Evolutionary conservation across 2,329 filamentous ascomycete species (phyloP), one percentile per base, ranked within the genome.

Genomic region (Fusarium sterilihyphosum): DNA sequence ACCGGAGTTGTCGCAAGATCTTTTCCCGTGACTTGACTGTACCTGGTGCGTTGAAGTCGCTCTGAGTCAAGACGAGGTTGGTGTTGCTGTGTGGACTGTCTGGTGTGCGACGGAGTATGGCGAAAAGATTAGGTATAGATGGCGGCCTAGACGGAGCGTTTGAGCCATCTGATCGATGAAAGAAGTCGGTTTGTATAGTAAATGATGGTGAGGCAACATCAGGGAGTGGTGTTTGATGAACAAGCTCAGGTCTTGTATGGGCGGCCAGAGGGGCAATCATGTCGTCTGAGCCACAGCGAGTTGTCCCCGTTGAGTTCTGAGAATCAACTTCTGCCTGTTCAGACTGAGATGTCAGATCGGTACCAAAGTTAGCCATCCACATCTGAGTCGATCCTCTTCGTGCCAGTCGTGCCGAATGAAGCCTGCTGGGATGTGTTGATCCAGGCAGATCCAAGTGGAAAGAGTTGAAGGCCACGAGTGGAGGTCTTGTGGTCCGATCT

Each of bases 1-100:
- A 88, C 38, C 92, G 89, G 5, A 95, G 86, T 77, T 95, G 92
- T 16, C 91, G 88, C 50, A 89, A 87, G 67, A 93, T 91, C 66
- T 88, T 88, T 22, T 87, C 83, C 18, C 90, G 87, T 14, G 87
- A 80, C 52, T 81, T 78, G 26, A 79, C 70, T 50, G 85, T 80
- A 8, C 78, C 80, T 0, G 78, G 75, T 6, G 76, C 64, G 58
- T 79, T 77, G 17, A 79, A 71, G 62, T 58, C 62, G 22, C 64
- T 60, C 35, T 67, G 66, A 12, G 70, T 58, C 14, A 78, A 62
- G 10, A 74, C 49, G 2, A 65, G 50, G 13, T 73, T 50, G 1
- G 70, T 75, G 8, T 72, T 70, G 22, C 70, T 77, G 8, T 58
- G 65, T 11, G 73, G 74, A 16, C 67, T 76, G 13, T 67, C 62